Percentiles rank a stretch among this genome's conserved stretches.
phyloP scores from a whole-genome alignment of 2,329 filamentous ascomycete species.

The Trichoderma koningiopsis region DNA sequence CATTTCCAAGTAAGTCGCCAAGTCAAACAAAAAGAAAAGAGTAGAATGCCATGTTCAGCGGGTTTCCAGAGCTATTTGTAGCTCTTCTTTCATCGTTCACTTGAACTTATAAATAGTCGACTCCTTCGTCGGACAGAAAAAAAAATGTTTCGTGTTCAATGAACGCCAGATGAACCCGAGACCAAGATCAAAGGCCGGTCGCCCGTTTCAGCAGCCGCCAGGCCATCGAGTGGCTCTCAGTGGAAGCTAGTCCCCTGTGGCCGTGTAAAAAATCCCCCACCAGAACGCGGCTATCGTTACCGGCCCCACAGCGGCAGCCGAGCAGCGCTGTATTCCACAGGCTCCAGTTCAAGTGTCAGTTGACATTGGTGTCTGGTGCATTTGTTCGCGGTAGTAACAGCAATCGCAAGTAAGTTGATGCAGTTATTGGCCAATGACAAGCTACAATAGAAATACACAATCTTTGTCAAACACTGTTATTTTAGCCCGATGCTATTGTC shows the following conservation, averaged over 20 bases:
- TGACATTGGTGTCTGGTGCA: not conserved
- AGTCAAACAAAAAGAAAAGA: not conserved
- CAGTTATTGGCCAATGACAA: not conserved
- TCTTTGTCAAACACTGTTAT: not conserved
- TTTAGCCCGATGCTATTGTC: not conserved
- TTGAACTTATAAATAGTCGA: not conserved
- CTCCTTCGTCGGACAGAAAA: not conserved
- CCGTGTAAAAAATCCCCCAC: not conserved
- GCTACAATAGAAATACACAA: not conserved
- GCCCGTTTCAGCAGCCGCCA: constrained; percentile 16
- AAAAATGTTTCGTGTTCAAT: not conserved
- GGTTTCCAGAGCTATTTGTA: not conserved
- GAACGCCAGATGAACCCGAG: not conserved
- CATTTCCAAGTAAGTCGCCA: not conserved
- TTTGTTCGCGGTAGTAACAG: not conserved
- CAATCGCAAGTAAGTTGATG: not conserved
- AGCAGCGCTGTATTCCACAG: not conserved
- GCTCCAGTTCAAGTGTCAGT: not conserved
- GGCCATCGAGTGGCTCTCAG: constrained; percentile 15
- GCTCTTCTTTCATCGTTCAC: too few species aligned
- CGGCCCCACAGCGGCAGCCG: constrained; percentile 10
- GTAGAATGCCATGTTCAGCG: not conserved
- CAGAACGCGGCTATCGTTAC: constrained; percentile 1
- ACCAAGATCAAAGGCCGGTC: not conserved
- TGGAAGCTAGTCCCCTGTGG: not conserved